Percentiles rank a stretch among this genome's conserved stretches.
Evolutionary conservation across 495 filamentous ascomycete species (phyloP).

Genomic region (Xylaria flabelliformis): DNA sequence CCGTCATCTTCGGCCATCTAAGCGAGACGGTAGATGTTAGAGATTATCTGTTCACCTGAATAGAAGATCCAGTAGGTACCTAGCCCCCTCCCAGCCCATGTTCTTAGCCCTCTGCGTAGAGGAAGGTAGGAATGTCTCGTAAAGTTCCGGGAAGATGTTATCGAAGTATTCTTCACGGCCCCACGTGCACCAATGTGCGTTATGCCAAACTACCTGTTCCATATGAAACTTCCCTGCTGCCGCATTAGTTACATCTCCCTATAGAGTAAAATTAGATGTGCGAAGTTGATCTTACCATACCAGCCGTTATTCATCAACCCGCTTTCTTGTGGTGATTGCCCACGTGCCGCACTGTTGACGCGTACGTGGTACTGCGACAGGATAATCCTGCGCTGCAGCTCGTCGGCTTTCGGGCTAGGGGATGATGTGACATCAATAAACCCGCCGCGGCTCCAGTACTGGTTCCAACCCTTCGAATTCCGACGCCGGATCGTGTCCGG

Average conservation of each 20-base stretch:
- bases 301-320: conserved; percentile 53
- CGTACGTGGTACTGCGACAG: conserved; percentile 57
- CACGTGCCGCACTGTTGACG: conserved; percentile 50
- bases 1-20: conserved; percentile 57
- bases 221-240: conserved; percentile 41
- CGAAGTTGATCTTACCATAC: conserved; percentile 39
- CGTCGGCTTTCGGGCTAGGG: conserved; percentile 46
- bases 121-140: conserved; percentile 49
- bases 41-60: neutral
- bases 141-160: conserved; percentile 46
- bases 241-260: neutral
- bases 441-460: conserved; percentile 53
- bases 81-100: conserved; percentile 54
- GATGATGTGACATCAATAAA: conserved; percentile 55
- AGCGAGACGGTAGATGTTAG: neutral
- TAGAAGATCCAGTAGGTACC: conserved; percentile 20
- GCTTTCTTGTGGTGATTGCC: conserved; percentile 48
- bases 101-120: conserved; percentile 46
- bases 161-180: conserved; percentile 48
- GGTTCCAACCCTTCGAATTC: conserved; percentile 41
- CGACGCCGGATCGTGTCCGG: conserved; percentile 29
- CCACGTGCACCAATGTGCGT: conserved; percentile 52
- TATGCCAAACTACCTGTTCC: conserved; percentile 50
- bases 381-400: conserved; percentile 57
- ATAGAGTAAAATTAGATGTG: neutral